These are phyloP conservation scores for Eucalyptus pauciflora DNA, from an alignment of 345 rosid species.

Conservation along the genomic window DNA sequence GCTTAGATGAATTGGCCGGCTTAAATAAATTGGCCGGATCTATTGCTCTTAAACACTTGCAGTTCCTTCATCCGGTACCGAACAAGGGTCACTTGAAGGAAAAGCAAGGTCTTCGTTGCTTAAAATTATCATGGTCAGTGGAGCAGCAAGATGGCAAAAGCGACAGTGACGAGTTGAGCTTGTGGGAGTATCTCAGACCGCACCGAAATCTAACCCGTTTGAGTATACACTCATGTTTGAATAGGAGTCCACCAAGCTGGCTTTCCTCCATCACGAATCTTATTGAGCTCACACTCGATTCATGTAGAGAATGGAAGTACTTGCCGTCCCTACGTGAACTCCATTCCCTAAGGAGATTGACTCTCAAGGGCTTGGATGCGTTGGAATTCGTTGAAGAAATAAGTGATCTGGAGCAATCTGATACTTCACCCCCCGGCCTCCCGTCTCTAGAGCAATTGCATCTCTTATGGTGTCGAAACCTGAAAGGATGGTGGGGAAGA, in stretches of 20 bases:
- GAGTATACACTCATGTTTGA: accelerated
- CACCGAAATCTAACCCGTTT: accelerated
- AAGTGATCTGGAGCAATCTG: accelerated
- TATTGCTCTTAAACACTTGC: accelerated
- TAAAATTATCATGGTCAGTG: accelerated
- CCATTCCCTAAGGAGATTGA: background rate
- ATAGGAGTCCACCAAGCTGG: background rate
- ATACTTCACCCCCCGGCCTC: accelerated
- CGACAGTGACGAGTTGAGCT: background rate
- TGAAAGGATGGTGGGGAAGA: background rate
- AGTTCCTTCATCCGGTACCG: accelerated
- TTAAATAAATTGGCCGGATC: background rate
- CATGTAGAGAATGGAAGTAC: background rate
- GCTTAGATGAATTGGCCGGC: accelerated
- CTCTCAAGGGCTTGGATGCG: accelerated
- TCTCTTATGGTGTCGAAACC: accelerated
- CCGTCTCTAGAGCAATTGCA: accelerated
- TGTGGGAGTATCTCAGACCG: background rate
- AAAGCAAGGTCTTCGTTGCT: accelerated
- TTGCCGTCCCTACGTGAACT: background rate
- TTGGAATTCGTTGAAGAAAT: background rate
- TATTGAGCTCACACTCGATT: accelerated
- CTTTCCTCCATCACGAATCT: background rate
- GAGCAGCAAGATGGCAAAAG: background rate
- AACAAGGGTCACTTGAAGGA: background rate